Conservation (phyloP, 2,329 filamentous ascomycete species). For the Apiospora phragmitis region DNA sequence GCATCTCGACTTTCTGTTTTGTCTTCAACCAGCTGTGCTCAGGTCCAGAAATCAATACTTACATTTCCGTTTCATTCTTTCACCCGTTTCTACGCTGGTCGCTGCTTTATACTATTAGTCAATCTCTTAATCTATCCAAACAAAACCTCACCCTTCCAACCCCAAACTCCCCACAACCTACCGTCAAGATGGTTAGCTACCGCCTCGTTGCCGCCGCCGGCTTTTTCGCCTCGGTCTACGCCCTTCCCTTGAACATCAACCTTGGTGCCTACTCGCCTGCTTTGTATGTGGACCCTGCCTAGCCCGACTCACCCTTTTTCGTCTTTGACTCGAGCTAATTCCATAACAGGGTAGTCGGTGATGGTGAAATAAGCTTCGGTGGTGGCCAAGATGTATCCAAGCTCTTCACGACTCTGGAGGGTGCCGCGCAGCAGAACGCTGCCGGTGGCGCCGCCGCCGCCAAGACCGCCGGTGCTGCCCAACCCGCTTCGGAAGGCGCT, state of each 20-base stretch:
- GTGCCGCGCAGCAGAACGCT: slow-evolving; percentile 39
- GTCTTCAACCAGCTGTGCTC: slow-evolving; percentile 36
- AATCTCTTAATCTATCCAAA: slow-evolving; percentile 17
- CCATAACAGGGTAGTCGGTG: slow-evolving; percentile 34
- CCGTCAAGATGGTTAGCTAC: slow-evolving; percentile 36
- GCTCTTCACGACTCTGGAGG: slow-evolving; percentile 47
- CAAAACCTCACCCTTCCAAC: neutral
- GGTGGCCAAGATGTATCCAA: slow-evolving; percentile 45
- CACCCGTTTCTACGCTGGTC: slow-evolving; percentile 35
- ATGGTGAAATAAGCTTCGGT: slow-evolving; percentile 37
- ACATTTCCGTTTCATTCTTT: slow-evolving; percentile 22
- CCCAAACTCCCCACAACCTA: neutral
- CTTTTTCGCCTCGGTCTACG: slow-evolving; percentile 34
- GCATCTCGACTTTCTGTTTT: slow-evolving; percentile 10
- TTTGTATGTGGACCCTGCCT: slow-evolving; percentile 33
- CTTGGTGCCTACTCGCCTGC: slow-evolving; percentile 46
- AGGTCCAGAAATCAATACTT: slow-evolving; percentile 22
- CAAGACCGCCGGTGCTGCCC: slow-evolving; percentile 21
- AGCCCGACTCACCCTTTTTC: neutral
- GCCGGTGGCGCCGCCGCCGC: slow-evolving; percentile 27
- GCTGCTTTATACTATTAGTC: slow-evolving; percentile 31
- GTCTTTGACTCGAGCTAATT: slow-evolving; percentile 2
- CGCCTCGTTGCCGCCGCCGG: slow-evolving; percentile 37
- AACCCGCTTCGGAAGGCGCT: slow-evolving; percentile 22
- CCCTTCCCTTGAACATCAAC: slow-evolving; percentile 44